Evolutionary conservation across 768 basidiomycete species (phyloP).

Genomic region (Lanmaoa pseudosensibilis): DNA sequence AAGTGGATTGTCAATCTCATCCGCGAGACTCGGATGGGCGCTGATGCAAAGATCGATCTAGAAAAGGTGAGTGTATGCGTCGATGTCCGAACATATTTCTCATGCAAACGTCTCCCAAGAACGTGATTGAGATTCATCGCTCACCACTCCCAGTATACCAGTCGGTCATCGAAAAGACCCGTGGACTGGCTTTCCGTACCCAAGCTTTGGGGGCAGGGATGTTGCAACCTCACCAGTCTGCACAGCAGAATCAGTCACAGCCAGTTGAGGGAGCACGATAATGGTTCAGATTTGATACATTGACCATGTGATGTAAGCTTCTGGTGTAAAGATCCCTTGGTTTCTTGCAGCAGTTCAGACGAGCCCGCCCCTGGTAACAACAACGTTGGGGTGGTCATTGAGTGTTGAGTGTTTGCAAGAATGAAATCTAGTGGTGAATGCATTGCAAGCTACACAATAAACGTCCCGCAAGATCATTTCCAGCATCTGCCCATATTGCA

Average conservation of each 20-base stretch:
- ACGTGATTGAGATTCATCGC: conserved; percentile 94
- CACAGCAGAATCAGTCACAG: conserved; percentile 32
- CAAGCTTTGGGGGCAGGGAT: conserved; percentile 86
- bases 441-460: neutral
- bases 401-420: neutral
- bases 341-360: neutral
- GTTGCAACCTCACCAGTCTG: conserved; percentile 36
- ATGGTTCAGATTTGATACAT: conserved; percentile 4
- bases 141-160: conserved; percentile 90
- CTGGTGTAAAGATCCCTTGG: conserved; percentile 1
- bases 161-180: conserved; percentile 92
- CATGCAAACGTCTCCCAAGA: conserved; percentile 48
- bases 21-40: conserved; percentile 93
- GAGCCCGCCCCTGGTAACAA: neutral
- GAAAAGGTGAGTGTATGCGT: conserved; percentile 63
- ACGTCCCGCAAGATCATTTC: conserved; percentile 21
- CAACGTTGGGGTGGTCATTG: too few relatives aligned
- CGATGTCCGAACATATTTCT: neutral
- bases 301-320: conserved; percentile 5
- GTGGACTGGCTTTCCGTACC: conserved; percentile 86
- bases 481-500: conserved; percentile 35
- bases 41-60: conserved; percentile 96
- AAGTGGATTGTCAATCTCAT: conserved; percentile 99
- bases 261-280: conserved; percentile 31
- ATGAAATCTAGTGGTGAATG: neutral